Percentiles rank a stretch among this genome's conserved stretches.
Conservation (phyloP, 78 protist genomes). For the Creolimax fragrantissima region DNA sequence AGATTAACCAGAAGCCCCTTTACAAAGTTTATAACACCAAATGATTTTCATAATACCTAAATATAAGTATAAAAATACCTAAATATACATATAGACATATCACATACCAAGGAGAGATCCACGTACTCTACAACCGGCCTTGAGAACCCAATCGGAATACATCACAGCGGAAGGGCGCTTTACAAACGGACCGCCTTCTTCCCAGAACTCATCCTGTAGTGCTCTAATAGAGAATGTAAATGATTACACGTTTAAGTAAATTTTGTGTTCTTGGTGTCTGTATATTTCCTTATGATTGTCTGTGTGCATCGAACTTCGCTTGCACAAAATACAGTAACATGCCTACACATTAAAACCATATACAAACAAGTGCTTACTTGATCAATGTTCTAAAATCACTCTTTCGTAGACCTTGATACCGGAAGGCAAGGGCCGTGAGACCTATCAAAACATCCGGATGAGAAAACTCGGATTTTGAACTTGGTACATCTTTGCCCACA, state of each 20-base stretch:
- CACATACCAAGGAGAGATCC: not conserved
- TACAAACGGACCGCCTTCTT: not conserved
- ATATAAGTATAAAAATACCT: no score
- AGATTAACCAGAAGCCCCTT: no score
- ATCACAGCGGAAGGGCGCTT: not conserved
- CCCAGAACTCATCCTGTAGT: not conserved
- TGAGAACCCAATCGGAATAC: not conserved
- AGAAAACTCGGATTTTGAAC: conserved; percentile 38
- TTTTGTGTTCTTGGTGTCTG: no score
- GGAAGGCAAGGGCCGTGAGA: conserved; percentile 42
- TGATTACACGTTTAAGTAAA: no score
- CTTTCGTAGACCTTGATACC: conserved; percentile 38
- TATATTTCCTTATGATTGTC: no score
- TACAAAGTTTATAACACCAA: no score
- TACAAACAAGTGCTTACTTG: no score
- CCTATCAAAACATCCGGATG: conserved; percentile 59
- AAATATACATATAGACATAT: no score
- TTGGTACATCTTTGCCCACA: conserved; percentile 69
- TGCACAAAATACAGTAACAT: no score
- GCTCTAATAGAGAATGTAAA: not conserved
- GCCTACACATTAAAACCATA: no score
- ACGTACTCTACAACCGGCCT: not conserved
- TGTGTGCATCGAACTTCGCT: no score
- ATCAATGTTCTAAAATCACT: not conserved
- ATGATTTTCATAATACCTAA: no score